phyloP scores from a whole-genome alignment of 2,329 filamentous ascomycete genomes.

The Aspergillus aculeatus region DNA sequence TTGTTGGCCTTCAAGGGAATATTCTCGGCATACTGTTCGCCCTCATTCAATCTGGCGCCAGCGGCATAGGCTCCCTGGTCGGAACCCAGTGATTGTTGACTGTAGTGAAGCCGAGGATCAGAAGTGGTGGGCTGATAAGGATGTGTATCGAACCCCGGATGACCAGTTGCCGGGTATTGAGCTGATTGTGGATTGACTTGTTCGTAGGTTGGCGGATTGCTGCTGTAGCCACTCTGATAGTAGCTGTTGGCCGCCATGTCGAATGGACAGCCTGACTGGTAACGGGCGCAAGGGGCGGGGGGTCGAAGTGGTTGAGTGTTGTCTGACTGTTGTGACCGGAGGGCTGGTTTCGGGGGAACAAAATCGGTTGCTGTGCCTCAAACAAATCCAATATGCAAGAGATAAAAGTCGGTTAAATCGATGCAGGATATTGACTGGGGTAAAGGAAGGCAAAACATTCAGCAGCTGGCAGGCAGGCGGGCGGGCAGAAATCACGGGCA shows the following conservation, averaged over 20 bases:
- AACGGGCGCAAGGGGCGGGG: conserved; percentile 9
- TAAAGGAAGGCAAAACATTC: background rate
- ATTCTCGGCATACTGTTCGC: conserved; percentile 43
- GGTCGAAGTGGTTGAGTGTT: background rate
- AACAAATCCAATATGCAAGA: no score
- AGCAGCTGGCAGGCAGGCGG: background rate
- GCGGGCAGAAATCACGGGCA: conserved; percentile 1
- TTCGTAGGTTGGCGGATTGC: conserved; percentile 33
- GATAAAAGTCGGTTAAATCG: background rate
- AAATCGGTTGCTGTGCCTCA: no score
- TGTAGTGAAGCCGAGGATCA: conserved; percentile 39
- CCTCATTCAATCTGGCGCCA: conserved; percentile 32
- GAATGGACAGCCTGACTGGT: conserved; percentile 15
- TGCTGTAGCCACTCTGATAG: conserved; percentile 52
- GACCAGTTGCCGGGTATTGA: conserved; percentile 29
- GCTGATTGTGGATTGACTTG: conserved; percentile 36
- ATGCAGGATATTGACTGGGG: background rate
- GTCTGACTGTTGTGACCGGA: background rate
- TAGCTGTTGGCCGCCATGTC: conserved; percentile 67
- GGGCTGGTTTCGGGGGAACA: background rate
- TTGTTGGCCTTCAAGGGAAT: conserved; percentile 40
- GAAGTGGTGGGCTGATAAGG: conserved; percentile 43
- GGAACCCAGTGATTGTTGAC: conserved; percentile 38
- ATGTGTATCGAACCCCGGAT: conserved; percentile 25
- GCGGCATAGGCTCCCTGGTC: conserved; percentile 32